A percentile compares a stretch with the other conserved stretches of the same genome.
These are phyloP conservation scores for Ogataea parapolymorpha DNA, from an alignment of 805 yeast species.

Conservation along the genomic window DNA sequence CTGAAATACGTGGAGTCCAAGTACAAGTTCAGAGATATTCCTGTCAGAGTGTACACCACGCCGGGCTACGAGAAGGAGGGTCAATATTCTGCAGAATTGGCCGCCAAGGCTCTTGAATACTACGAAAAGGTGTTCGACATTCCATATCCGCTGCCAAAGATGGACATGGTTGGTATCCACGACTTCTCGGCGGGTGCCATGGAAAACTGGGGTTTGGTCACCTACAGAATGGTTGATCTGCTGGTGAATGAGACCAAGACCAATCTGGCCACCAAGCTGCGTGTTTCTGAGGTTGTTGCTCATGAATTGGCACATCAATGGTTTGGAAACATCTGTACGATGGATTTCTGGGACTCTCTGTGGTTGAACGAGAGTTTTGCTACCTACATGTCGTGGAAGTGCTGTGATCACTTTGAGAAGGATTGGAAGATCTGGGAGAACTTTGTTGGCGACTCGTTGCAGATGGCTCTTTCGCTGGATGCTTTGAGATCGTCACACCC, in stretches of 20 bases:
- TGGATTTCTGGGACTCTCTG: slow-evolving; percentile 92
- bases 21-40: slow-evolving; percentile 44
- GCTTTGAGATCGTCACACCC: slow-evolving; percentile 72
- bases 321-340: slow-evolving; percentile 87
- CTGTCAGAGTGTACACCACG: slow-evolving; percentile 54
- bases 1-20: slow-evolving; percentile 49
- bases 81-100: slow-evolving; percentile 44
- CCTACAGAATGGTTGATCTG: slow-evolving; percentile 58
- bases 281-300: slow-evolving; percentile 78
- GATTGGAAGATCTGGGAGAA: slow-evolving; percentile 76
- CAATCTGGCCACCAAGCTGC: slow-evolving; percentile 54
- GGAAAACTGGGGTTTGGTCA: slow-evolving; percentile 90
- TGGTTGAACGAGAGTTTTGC: slow-evolving; percentile 93
- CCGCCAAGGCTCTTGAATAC: slow-evolving; percentile 52
- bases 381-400: slow-evolving; percentile 77
- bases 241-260: slow-evolving; percentile 47
- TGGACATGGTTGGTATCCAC: slow-evolving; percentile 79
- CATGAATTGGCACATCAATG: slow-evolving; percentile 94
- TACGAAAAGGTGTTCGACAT: slow-evolving; percentile 48
- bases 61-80: slow-evolving; percentile 47
- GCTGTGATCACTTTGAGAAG: slow-evolving; percentile 68
- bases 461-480: slow-evolving; percentile 52
- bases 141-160: slow-evolving; percentile 75
- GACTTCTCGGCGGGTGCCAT: slow-evolving; percentile 82
- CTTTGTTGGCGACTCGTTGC: slow-evolving; percentile 54